Base-by-base conservation (phyloP, 495 filamentous ascomycete species). In the Aspergillus sclerotiicarbonarius region DNA sequence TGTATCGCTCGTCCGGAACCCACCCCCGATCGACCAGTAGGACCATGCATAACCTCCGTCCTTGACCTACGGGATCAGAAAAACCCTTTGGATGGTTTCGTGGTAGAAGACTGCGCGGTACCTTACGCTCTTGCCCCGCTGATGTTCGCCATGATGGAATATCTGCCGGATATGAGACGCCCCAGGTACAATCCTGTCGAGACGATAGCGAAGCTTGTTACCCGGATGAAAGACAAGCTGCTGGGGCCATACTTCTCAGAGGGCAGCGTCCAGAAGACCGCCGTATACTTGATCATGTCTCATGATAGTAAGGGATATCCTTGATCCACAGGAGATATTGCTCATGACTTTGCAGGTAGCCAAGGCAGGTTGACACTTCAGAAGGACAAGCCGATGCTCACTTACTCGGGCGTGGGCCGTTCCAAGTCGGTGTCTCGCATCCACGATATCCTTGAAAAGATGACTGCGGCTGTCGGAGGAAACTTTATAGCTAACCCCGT, bases 31-130 rank as follows among this genome's bases (percentile, higher is more conserved):
- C 21, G 49, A 7, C 49, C 49, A 7, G 49, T 51, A 7, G 49
- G 49, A 7, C 49, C 49, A 33, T 51, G 49, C 18, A 51, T 51
- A 31, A 51, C 49, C 0, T 51, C 49, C 0, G 49, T 51, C 2
- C 49, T 51, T n/a, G 49, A 51, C 19, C 49, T 30, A 10, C 49
- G 49, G 31, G 49, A 51, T 30, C 49, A 51, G 30, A 51, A n/a
- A 15, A 51, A 51, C 29, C 49, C 49, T 15, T 33, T 51, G 49
- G 49, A 51, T 35, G 49, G 49, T 19, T 51, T 35, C 30, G 49
- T 51, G 29, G 30, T 51, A 19, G 49, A 51, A 35, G 49, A 51
- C 30, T 51, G 49, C 15, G 49, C 49, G 16, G 49, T 51, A 29
- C 49, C 49, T 8, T 37, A 51, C 18, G 49, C 49, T 15, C 31